These are phyloP conservation scores for Talaromyces sp. DNA, from an alignment of 2,329 filamentous ascomycete genomes.

Conservation along the genomic window DNA sequence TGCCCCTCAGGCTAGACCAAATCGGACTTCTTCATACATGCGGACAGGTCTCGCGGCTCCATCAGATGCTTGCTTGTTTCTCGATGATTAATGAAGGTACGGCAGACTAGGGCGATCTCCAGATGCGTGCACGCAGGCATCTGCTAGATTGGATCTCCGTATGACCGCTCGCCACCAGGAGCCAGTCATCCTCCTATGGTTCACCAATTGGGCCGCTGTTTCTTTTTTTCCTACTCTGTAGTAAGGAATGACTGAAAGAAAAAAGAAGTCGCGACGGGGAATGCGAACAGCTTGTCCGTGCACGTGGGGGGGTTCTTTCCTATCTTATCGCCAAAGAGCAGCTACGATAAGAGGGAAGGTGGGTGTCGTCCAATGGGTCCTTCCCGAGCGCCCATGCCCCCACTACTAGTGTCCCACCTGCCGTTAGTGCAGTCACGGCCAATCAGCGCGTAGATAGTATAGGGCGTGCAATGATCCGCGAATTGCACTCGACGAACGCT, in stretches of 20 bases:
- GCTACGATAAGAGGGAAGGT: no score
- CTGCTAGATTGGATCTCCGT: slow-evolving; percentile 9
- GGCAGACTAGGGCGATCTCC: not conserved
- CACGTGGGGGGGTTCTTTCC: slow-evolving; percentile 13
- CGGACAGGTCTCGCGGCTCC: not conserved
- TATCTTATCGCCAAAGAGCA: slow-evolving; percentile 12
- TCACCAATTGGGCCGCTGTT: not conserved
- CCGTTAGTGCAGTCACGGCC: not conserved
- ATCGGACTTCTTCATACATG: not conserved
- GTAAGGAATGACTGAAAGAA: not conserved
- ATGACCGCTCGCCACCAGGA: not conserved
- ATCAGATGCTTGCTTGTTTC: not conserved
- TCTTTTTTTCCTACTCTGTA: not conserved
- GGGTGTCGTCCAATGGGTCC: slow-evolving; percentile 5
- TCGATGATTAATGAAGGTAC: not conserved
- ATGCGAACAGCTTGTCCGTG: slow-evolving; percentile 13
- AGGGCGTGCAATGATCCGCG: slow-evolving; percentile 18
- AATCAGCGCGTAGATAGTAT: not conserved
- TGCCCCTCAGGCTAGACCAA: not conserved
- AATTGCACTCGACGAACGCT: slow-evolving; percentile 17
- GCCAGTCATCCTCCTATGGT: not conserved
- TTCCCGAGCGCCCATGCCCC: not conserved
- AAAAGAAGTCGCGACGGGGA: slow-evolving; percentile 2
- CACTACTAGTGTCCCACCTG: not conserved
- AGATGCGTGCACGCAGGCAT: slow-evolving; percentile 12